phyloP scores from a whole-genome alignment of 768 basidiomycete genomes.

The Boletus subparvulus region DNA sequence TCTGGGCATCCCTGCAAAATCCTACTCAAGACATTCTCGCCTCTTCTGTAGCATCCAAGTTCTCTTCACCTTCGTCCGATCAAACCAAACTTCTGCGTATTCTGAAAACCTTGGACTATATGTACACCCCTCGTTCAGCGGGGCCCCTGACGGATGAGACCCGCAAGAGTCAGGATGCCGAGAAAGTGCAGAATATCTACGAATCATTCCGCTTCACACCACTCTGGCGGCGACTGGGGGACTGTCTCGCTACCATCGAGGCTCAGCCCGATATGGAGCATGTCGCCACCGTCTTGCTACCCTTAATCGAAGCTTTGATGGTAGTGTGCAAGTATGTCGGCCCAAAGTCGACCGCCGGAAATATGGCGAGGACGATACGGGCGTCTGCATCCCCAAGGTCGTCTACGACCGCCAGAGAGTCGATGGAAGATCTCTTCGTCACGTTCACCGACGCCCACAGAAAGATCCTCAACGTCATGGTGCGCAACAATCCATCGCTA shows the following conservation, averaged over 20 bases:
- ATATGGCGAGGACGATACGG: conserved; percentile 51
- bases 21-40: conserved; percentile 56
- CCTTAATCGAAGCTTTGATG: conserved; percentile 96
- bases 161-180: conserved; percentile 54
- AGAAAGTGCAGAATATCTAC: conserved; percentile 87
- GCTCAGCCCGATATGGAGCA: conserved; percentile 79
- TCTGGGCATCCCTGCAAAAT: conserved; percentile 60
- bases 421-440: conserved; percentile 90
- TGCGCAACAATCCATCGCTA: conserved; percentile 94
- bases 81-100: conserved; percentile 97
- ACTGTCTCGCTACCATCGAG: conserved; percentile 82
- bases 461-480: conserved; percentile 94
- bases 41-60: conserved; percentile 77
- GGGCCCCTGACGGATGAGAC: conserved; percentile 38
- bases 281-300: conserved; percentile 88
- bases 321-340: conserved; percentile 96
- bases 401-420: conserved; percentile 65
- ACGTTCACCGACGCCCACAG: conserved; percentile 91
- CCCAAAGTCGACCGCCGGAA: conserved; percentile 50
- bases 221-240: conserved; percentile 88
- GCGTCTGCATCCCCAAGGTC: conserved; percentile 70
- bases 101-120: conserved; percentile 96
- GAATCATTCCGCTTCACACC: conserved; percentile 87
- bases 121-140: conserved; percentile 69
- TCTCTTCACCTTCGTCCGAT: conserved; percentile 89